Conservation (phyloP, 2,329 filamentous ascomycete genomes). For the Alternaria triticimaculans region DNA sequence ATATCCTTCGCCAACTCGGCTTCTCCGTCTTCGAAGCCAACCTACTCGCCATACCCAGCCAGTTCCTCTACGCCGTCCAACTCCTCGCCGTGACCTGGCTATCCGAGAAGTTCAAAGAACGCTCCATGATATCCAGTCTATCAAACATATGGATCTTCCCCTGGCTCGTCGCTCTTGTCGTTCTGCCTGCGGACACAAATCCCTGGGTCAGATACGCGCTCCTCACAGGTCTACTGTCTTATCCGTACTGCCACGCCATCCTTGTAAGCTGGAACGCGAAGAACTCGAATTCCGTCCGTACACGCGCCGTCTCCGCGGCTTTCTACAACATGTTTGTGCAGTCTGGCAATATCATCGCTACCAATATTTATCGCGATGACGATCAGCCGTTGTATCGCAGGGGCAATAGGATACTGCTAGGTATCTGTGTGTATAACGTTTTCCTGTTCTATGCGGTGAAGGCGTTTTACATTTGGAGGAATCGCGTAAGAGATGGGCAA, state of each 20-base stretch:
- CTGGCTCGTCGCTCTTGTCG: slow-evolving; percentile 61
- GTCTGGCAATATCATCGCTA: slow-evolving; percentile 54
- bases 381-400: slow-evolving; percentile 55
- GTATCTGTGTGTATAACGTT: slow-evolving; percentile 42
- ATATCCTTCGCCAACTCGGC: slow-evolving; percentile 64
- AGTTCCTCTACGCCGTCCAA: slow-evolving; percentile 48
- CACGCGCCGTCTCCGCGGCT: slow-evolving; percentile 50
- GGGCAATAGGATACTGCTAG: slow-evolving; percentile 49
- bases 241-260: slow-evolving; percentile 60
- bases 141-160: slow-evolving; percentile 67
- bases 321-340: slow-evolving; percentile 56
- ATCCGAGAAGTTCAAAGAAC: slow-evolving; percentile 56
- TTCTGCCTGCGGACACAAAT: slow-evolving; percentile 53
- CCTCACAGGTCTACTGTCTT: slow-evolving; percentile 58
- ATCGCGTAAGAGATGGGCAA: slow-evolving; percentile 40
- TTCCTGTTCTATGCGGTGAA: slow-evolving; percentile 48
- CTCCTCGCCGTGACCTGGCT: slow-evolving; percentile 55
- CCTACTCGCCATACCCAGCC: slow-evolving; percentile 64
- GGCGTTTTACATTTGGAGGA: slow-evolving; percentile 51
- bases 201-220: slow-evolving; percentile 61
- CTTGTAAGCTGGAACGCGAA: slow-evolving; percentile 50
- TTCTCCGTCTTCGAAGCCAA: slow-evolving; percentile 70
- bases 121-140: slow-evolving; percentile 56
- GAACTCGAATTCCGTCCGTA: slow-evolving; percentile 50
- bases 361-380: slow-evolving; percentile 57